Base-by-base conservation (phyloP, 331 rosid genomes). In the Telfairia occidentalis region DNA sequence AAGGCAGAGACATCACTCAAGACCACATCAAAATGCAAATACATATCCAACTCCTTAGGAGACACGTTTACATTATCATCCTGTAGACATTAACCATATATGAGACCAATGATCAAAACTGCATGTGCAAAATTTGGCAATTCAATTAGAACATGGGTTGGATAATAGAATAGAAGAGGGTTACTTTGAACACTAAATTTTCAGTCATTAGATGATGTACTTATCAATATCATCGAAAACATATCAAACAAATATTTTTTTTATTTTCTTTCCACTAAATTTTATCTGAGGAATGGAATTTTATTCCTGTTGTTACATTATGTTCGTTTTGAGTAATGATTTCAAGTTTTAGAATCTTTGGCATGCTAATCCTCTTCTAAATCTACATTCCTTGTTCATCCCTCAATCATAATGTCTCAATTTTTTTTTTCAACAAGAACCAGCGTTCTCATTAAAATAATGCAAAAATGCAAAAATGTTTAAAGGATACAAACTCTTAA, bases 1-100 rank as follows among this genome's bases (percentile, higher is more conserved):
- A 95, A 95, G 37, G 97, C 98, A 7, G 98, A 91, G 26, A 95
- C 93, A 52, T 95, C 98, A 73, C 96, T 91, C 78, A 95, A 78
- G 73, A 91, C 87, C 81, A 91, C 87, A 85, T 91, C 88, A 84
- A 95, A 95, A 74, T 81, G 96, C 88, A 91, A 75, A 86, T 95
- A 95, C 97, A 88, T 84, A 78, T 87, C 85, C 48, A 73, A 58
- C 83, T 88, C 88, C 84, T 83, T 84, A 45, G 81, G 66, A 38
- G 96, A 91, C 75, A 71, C 85, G 78, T 37, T 74, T 50, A 84
- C 84, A 72, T 1, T n/a, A 65, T 83, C 83, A 81, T 91, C 98
- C 98, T 94, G 93, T 78, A 83, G 37, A 59, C 65, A 77, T 63
- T 63, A 74, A 81, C 46, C 83, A 35, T 19, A 48, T 57, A 19